Conservation (phyloP, 495 filamentous ascomycete species). For the Darksidea phi region DNA sequence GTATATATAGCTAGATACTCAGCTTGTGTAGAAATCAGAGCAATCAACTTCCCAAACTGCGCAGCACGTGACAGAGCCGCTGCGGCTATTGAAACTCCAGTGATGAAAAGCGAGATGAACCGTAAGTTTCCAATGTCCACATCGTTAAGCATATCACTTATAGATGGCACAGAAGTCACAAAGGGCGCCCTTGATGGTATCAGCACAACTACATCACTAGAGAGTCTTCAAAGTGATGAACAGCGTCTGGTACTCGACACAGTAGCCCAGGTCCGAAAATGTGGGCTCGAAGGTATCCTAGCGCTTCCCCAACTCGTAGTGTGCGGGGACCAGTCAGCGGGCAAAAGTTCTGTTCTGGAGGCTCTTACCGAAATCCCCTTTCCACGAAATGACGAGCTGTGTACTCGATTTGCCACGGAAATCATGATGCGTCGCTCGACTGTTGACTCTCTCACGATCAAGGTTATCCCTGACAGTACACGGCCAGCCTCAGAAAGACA, state of each 20-base stretch:
- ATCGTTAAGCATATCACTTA: too few species aligned
- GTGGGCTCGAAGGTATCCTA: constrained; percentile 56
- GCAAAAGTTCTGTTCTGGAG: constrained; percentile 73
- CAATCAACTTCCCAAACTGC: too few species aligned
- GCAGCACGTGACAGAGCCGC: too few species aligned
- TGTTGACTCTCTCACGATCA: constrained; percentile 10
- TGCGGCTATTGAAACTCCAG: too few species aligned
- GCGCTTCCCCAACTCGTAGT: constrained; percentile 69
- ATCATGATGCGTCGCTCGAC: constrained; percentile 48
- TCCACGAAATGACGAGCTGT: constrained; percentile 59
- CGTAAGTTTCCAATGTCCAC: too few species aligned
- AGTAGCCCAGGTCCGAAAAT: constrained; percentile 56
- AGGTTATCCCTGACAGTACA: constrained; percentile 38
- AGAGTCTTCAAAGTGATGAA: constrained; percentile 33
- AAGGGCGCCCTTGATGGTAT: too few species aligned
- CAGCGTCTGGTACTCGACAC: constrained; percentile 51
- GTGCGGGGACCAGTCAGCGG: constrained; percentile 67
- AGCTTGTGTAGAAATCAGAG: too few species aligned
- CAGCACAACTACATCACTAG: too few species aligned
- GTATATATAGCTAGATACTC: too few species aligned
- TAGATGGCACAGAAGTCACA: too few species aligned
- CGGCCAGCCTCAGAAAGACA: constrained; percentile 27
- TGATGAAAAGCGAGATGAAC: too few species aligned
- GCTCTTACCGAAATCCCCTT: constrained; percentile 69
- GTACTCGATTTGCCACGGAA: constrained; percentile 69